Evolutionary conservation across 257 asterid species (phyloP).

Genomic region (Thymus quinquecostatus): DNA sequence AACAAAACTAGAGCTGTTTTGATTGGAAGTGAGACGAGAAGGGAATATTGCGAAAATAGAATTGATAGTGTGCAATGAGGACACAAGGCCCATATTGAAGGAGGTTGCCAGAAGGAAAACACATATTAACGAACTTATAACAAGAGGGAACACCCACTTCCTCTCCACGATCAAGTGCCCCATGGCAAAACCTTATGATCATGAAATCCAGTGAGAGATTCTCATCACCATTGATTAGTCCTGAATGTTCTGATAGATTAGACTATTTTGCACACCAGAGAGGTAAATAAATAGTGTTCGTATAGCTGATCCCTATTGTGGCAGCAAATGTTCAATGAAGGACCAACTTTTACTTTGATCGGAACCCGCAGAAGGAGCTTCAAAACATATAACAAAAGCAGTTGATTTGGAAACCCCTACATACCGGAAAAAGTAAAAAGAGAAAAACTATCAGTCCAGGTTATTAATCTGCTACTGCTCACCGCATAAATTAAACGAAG

Average conservation of each 20-base stretch:
- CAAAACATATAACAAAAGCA: constrained; percentile 19
- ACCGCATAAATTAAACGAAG: constrained; percentile 16
- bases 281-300: constrained; percentile 2
- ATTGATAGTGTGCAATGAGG: constrained; percentile 59
- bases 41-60: constrained; percentile 62
- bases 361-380: constrained; percentile 34
- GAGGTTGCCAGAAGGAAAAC: constrained; percentile 67
- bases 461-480: constrained; percentile 26
- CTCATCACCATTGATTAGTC: constrained; percentile 27
- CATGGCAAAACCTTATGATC: constrained; percentile 55
- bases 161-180: constrained; percentile 66
- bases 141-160: constrained; percentile 80
- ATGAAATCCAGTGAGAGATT: constrained; percentile 35
- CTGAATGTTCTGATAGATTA: constrained; percentile 24
- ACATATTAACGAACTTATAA: constrained; percentile 58
- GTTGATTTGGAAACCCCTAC: constrained; percentile 30
- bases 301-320: constrained; percentile 30
- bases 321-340: constrained; percentile 40
- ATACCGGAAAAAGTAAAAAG: neutral
- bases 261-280: constrained; percentile 29
- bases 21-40: constrained; percentile 42
- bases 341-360: constrained; percentile 36
- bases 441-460: constrained; percentile 12
- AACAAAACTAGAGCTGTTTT: constrained; percentile 41
- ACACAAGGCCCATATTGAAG: constrained; percentile 67